Evolutionary conservation across 2,329 filamentous ascomycete species (phyloP).

Genomic region (Colletotrichum sp.): DNA sequence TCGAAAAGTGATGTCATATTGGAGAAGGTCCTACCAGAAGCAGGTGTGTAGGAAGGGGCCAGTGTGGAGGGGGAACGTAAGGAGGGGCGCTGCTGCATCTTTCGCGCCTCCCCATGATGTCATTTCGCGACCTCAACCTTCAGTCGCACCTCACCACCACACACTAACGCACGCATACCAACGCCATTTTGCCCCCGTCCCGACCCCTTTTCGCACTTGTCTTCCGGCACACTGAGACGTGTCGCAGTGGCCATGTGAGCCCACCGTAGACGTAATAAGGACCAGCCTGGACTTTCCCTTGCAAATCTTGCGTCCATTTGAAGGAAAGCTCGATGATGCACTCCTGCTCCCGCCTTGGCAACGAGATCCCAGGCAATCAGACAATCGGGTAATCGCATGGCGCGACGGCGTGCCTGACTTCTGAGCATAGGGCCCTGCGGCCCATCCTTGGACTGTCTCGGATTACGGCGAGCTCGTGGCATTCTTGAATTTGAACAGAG

Average conservation of each 20-base stretch:
- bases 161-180: not conserved
- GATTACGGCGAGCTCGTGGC: not conserved
- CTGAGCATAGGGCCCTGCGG: not conserved
- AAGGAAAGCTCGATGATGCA: conserved; percentile 2
- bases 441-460: not conserved
- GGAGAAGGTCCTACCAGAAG: not conserved
- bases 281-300: not conserved
- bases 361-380: not conserved
- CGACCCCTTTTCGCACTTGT: not conserved
- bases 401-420: not conserved
- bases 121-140: not conserved
- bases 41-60: not conserved
- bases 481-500: not conserved
- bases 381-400: not conserved
- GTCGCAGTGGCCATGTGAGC: conserved; percentile 4
- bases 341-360: not conserved
- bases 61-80: not conserved
- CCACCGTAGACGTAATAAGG: conserved; percentile 14
- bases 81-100: conserved; percentile 9
- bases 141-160: not conserved
- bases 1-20: conserved; percentile 20
- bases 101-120: conserved; percentile 10
- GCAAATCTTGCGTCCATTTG: not conserved
- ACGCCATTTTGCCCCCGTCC: not conserved
- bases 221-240: conserved; percentile 4